Conservation (phyloP, 441 rosid genomes). For the Pelargonium cotyledonis region DNA sequence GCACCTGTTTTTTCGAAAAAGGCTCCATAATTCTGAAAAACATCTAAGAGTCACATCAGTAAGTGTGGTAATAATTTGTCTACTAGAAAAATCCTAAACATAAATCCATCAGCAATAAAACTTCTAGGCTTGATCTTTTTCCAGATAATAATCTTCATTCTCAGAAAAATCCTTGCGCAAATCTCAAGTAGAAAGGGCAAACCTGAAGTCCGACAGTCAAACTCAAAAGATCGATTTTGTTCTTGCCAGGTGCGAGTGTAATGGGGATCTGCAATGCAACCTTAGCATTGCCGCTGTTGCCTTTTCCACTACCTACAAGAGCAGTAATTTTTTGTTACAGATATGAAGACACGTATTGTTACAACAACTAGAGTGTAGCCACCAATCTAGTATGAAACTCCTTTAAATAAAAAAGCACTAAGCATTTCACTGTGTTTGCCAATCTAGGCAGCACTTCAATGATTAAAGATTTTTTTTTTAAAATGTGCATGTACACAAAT, state of each 20-base stretch:
- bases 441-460: neutral
- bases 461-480: no score
- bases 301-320: slow-evolving; percentile 60
- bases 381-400: neutral
- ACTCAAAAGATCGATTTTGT: slow-evolving; percentile 77
- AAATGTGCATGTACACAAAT: neutral
- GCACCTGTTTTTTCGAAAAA: slow-evolving; percentile 73
- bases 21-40: slow-evolving; percentile 78
- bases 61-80: neutral
- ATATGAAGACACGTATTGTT: slow-evolving; percentile 10
- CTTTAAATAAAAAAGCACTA: neutral
- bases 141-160: slow-evolving; percentile 4
- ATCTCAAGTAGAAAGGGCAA: slow-evolving; percentile 16
- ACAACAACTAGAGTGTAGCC: neutral
- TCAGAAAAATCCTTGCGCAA: slow-evolving; percentile 8
- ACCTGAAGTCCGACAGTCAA: slow-evolving; percentile 96
- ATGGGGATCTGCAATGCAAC: slow-evolving; percentile 56
- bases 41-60: neutral
- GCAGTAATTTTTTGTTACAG: slow-evolving; percentile 5
- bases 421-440: neutral
- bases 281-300: slow-evolving; percentile 40
- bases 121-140: slow-evolving; percentile 2
- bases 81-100: neutral
- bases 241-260: slow-evolving; percentile 54
- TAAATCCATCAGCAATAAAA: neutral